Base-by-base conservation (phyloP, 2,329 filamentous ascomycete species). In the Colletotrichum melonis region DNA sequence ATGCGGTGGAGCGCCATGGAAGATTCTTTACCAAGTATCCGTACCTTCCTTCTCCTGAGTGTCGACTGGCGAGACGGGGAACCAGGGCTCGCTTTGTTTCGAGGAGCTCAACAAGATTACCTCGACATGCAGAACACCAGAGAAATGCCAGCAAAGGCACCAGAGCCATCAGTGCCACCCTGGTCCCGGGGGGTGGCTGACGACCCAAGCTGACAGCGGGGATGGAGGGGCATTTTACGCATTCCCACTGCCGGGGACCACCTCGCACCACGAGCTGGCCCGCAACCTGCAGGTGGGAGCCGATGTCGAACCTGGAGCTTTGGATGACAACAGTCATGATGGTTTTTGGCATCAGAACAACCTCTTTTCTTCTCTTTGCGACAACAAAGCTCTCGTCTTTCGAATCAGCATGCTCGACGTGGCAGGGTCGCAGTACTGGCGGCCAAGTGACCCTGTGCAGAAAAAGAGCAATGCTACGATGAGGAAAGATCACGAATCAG, bases 51-150 rank as follows among this genome's bases (percentile, higher is more conserved):
- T 73, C 70, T 65, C 70, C 70, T 73, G 67, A 70, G 42, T 4
- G 35, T 26, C 66, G 19, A 35, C 28, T 42, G 49, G 14, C 70
- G 67, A 73, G 66, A 69, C 66, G 56, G 26, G 64, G 60, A 49
- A 11, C 70, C 66, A 69, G 70, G 70, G 66, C 70, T 73, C 26
- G 70, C 66, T 64, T 73, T 70, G 67, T 73, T 73, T 70, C 67
- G 70, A 73, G 70, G 55, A 35, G 19, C 46, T 28, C 42, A 73
- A 56, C 55, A 65, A 69, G 35, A 73, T 73, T 70, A 54, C 70
- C 70, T 65, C 42, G 26, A 70, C 22, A 70, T 73, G 46, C 70
- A 62, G 26, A 64, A 63, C 54, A 59, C 59, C 54, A 72, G 54
- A 72, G 63, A 24, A 24, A 30, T 63, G 58, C 54, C 38, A 49